Evolutionary conservation across 495 filamentous ascomycete genomes (phyloP).

Genomic region (Pyronema domesticum): DNA sequence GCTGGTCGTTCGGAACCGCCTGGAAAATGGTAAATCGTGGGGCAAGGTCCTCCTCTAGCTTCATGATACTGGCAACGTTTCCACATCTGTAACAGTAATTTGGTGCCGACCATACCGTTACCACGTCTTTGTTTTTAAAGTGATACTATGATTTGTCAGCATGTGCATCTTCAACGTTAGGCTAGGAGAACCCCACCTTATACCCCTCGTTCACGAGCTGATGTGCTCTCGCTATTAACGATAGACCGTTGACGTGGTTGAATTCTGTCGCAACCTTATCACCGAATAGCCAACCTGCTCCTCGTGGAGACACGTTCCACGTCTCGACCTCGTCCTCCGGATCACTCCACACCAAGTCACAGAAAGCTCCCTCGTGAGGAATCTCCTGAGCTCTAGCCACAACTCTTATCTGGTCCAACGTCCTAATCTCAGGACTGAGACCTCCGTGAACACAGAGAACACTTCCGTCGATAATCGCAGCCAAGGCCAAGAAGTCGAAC

Average conservation of each 20-base stretch:
- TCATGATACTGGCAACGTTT: slow-evolving; percentile 94
- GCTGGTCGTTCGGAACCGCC: slow-evolving; percentile 79
- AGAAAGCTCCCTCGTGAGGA: slow-evolving; percentile 94
- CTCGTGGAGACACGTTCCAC: slow-evolving; percentile 87
- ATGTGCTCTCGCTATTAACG: slow-evolving; percentile 84
- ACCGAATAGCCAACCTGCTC: slow-evolving; percentile 93
- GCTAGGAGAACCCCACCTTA: slow-evolving; percentile 39
- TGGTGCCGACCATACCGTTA: slow-evolving; percentile 97
- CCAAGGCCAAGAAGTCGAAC: slow-evolving; percentile 92
- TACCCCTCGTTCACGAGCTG: slow-evolving; percentile 97
- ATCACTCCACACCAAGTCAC: slow-evolving; percentile 95
- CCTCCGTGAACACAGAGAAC: slow-evolving; percentile 95
- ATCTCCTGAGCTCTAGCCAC: slow-evolving; percentile 95
- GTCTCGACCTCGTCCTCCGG: slow-evolving; percentile 87
- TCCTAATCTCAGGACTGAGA: slow-evolving; percentile 89
- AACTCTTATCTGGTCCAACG: slow-evolving; percentile 90
- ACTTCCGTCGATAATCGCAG: slow-evolving; percentile 90
- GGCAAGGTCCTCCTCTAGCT: slow-evolving; percentile 63
- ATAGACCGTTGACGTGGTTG: slow-evolving; percentile 93
- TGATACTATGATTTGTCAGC: slow-evolving; percentile 45
- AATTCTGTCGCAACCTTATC: slow-evolving; percentile 97
- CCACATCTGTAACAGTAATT: slow-evolving; percentile 99
- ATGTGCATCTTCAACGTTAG: slow-evolving; percentile 9
- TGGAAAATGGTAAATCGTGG: slow-evolving; percentile 89
- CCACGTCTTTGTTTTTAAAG: slow-evolving; percentile 85